Percentiles rank a stretch among this genome's conserved stretches.
Conservation (phyloP, 2,329 filamentous ascomycete genomes). For the Corniculantispora saksenae region DNA sequence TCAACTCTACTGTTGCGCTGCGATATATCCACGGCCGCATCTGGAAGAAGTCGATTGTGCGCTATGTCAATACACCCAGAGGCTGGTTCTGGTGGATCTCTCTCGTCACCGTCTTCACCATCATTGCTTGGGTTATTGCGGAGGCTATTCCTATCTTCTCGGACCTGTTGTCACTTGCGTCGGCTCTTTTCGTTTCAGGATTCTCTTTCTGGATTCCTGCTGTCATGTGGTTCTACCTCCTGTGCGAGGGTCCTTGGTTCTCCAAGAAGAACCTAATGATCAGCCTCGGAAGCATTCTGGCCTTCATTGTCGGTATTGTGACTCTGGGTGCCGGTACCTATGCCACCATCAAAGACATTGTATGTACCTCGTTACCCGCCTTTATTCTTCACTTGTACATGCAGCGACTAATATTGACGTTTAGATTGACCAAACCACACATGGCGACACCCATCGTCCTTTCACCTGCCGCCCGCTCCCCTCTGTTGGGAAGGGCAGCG, state of each 20-base stretch:
- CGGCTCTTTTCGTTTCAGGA: conserved; percentile 47
- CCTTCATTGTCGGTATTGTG: conserved; percentile 31
- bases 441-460: conserved; percentile 7
- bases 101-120: conserved; percentile 58
- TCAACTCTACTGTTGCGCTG: conserved; percentile 50
- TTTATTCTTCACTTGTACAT: no score
- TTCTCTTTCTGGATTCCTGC: conserved; percentile 40
- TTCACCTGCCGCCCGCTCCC: conserved; percentile 17
- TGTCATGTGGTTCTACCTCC: conserved; percentile 41
- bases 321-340: conserved; percentile 32
- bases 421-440: conserved; percentile 14
- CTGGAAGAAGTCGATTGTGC: conserved; percentile 37
- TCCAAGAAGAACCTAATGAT: conserved; percentile 29
- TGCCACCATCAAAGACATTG: conserved; percentile 32
- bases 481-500: background rate
- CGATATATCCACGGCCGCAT: conserved; percentile 40
- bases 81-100: conserved; percentile 54
- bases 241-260: conserved; percentile 29
- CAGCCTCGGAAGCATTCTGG: conserved; percentile 28
- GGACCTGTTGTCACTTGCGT: conserved; percentile 55
- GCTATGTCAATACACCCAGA: conserved; percentile 41
- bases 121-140: conserved; percentile 68
- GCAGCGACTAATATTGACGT: background rate
- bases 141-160: conserved; percentile 71
- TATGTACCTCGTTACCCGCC: conserved; percentile 22